Conservation (phyloP, 2,329 filamentous ascomycete species). For the Diatrype stigma region DNA sequence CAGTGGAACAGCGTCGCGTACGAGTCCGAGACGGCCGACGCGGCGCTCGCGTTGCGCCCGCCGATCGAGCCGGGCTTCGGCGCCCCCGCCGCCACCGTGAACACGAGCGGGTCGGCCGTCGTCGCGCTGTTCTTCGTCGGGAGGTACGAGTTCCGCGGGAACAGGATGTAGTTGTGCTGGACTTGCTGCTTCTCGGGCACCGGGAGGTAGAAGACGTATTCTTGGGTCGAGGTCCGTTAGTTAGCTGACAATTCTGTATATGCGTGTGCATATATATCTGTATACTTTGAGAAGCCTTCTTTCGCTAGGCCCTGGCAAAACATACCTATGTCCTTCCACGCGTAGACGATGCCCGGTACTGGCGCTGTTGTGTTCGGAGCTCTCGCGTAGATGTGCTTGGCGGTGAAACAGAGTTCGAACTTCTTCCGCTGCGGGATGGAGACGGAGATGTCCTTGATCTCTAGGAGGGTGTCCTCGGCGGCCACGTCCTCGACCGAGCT, state of each 20-base stretch:
- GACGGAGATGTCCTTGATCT: constrained; percentile 64
- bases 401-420: constrained; percentile 60
- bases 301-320: too few species aligned
- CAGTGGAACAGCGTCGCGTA: constrained; percentile 58
- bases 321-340: constrained; percentile 60
- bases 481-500: constrained; percentile 35
- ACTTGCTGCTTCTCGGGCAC: constrained; percentile 62
- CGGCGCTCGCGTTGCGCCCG: constrained; percentile 45
- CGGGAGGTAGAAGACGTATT: constrained; percentile 59
- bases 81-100: constrained; percentile 56
- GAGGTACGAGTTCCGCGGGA: constrained; percentile 53
- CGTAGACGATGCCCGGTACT: constrained; percentile 50
- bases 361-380: constrained; percentile 47
- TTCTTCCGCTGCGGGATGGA: constrained; percentile 66
- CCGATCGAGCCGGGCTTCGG: constrained; percentile 57
- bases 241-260: constrained; percentile 2
- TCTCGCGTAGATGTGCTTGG: constrained; percentile 54
- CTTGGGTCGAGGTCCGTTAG: constrained; percentile 36
- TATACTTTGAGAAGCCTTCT: too few species aligned
- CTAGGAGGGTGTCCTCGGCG: constrained; percentile 50
- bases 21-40: constrained; percentile 52
- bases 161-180: constrained; percentile 62
- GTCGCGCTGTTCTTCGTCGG: constrained; percentile 41
- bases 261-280: too few species aligned
- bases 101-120: constrained; percentile 55